Percentiles rank a stretch among this genome's conserved stretches.
phyloP scores from a whole-genome alignment of 768 basidiomycete genomes.

The Serendipita sp. region DNA sequence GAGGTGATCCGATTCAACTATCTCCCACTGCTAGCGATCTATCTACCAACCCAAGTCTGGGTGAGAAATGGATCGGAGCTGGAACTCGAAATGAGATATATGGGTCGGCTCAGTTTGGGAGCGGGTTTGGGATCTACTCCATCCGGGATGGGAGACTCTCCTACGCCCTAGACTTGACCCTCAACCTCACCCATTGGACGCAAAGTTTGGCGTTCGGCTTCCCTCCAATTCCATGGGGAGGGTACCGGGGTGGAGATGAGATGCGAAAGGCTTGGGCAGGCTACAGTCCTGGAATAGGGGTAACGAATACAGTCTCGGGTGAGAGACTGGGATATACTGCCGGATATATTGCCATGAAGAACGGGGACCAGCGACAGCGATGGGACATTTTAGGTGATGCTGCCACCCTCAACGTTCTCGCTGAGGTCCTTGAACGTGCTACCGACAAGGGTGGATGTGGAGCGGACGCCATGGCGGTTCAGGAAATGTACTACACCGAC shows the following conservation, averaged over 20 bases:
- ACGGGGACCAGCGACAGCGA: neutral
- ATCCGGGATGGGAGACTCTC: neutral
- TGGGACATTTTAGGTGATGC: neutral
- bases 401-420: neutral
- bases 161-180: neutral
- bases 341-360: neutral
- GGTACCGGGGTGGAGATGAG: neutral
- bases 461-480: neutral
- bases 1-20: neutral
- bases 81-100: neutral
- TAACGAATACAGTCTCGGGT: neutral
- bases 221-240: neutral
- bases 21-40: too few species aligned
- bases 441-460: neutral
- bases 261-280: neutral
- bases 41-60: too few species aligned
- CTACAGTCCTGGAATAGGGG: neutral
- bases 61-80: neutral
- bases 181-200: neutral
- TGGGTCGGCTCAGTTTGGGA: neutral
- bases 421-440: neutral
- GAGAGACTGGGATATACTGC: neutral
- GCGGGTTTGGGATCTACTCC: neutral
- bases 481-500: neutral
- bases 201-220: neutral